phyloP scores from a whole-genome alignment of 75 land plant species.

The Adiantum capillusveneris region DNA sequence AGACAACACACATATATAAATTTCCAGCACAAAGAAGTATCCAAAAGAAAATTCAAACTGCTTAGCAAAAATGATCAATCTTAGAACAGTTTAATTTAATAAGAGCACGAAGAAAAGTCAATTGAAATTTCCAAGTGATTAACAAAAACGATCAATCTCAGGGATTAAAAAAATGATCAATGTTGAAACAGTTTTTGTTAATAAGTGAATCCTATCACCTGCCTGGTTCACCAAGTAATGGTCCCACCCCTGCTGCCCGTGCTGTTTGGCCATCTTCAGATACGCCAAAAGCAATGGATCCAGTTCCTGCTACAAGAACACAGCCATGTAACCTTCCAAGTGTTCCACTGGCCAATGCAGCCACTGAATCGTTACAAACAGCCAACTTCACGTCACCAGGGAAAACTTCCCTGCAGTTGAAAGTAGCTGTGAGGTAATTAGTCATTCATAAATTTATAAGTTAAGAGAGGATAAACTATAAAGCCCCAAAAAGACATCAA shows the following conservation, averaged over 20 bases:
- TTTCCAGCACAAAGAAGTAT: background rate
- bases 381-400: constrained; percentile 51
- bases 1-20: too few relatives aligned
- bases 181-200: too few relatives aligned
- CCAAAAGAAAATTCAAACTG: background rate
- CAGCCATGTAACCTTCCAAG: constrained; percentile 86
- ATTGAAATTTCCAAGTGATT: background rate
- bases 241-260: constrained; percentile 87
- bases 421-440: background rate
- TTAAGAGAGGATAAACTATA: background rate
- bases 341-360: constrained; percentile 94
- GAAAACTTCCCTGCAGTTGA: constrained; percentile 53
- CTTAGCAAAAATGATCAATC: background rate
- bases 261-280: constrained; percentile 73
- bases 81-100: background rate
- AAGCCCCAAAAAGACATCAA: background rate
- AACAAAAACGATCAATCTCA: constrained; percentile 1
- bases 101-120: background rate
- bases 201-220: constrained; percentile 38
- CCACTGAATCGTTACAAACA: constrained; percentile 90
- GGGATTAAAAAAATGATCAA: too few relatives aligned
- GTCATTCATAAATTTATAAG: background rate
- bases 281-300: constrained; percentile 78
- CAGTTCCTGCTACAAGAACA: constrained; percentile 89
- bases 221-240: constrained; percentile 91